These are phyloP conservation scores for Pulveroboletus sp. DNA, from an alignment of 768 basidiomycete species.

Conservation along the genomic window DNA sequence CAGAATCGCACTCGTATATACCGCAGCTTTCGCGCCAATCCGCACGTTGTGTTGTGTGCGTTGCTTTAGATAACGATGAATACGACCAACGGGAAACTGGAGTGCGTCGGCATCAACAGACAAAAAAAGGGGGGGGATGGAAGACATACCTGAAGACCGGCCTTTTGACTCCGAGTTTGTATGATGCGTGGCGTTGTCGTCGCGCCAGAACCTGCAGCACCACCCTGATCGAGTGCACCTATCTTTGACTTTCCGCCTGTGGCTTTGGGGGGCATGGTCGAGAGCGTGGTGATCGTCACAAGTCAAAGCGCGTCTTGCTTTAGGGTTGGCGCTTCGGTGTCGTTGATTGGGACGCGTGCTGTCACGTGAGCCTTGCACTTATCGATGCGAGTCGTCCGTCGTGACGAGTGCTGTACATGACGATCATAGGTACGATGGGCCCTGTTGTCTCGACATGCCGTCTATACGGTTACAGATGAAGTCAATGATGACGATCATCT, in stretches of 20 bases:
- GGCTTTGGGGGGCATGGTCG: constrained; percentile 47
- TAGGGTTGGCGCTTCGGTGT: constrained; percentile 32
- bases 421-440: too few species aligned
- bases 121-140: background rate
- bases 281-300: constrained; percentile 27
- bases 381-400: too few species aligned
- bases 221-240: constrained; percentile 29
- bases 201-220: constrained; percentile 27
- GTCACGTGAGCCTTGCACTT: constrained; percentile 20
- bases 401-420: too few species aligned
- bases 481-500: too few species aligned
- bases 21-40: constrained; percentile 96
- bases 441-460: too few species aligned
- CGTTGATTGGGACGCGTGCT: constrained; percentile 29
- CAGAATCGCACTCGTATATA: constrained; percentile 92
- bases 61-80: constrained; percentile 91
- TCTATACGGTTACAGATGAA: too few species aligned
- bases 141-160: constrained; percentile 73
- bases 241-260: constrained; percentile 62
- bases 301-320: constrained; percentile 29
- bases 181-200: constrained; percentile 36
- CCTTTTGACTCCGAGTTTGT: constrained; percentile 75
- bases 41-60: constrained; percentile 91
- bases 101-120: background rate
- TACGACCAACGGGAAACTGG: constrained; percentile 96